These are phyloP conservation scores for Elaeis oleifera DNA, from an alignment of 202 grass and related monocot species.

Conservation along the genomic window DNA sequence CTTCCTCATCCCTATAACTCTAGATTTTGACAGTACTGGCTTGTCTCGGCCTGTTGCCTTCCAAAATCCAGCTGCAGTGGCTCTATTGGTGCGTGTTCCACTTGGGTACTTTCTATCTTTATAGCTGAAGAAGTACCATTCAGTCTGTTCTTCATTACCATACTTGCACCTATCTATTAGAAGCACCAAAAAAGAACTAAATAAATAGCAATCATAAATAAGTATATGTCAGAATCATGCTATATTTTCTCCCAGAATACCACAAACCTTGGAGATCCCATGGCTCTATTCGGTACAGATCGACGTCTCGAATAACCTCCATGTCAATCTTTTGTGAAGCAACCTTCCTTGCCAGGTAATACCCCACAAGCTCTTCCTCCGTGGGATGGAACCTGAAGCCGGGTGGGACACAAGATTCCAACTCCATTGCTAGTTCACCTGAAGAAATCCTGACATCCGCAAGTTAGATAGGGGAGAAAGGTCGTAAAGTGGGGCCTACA, in stretches of 20 bases:
- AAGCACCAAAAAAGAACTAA: not conserved
- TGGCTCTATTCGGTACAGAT: slow-evolving; percentile 95
- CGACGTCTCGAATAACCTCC: slow-evolving; percentile 84
- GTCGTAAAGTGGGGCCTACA: not conserved
- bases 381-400: slow-evolving; percentile 98
- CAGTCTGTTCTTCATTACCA: slow-evolving; percentile 44
- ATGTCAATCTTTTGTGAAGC: slow-evolving; percentile 77
- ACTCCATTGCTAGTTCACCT: slow-evolving; percentile 23
- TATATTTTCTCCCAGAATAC: not conserved
- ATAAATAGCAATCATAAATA: not conserved
- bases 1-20: slow-evolving; percentile 15
- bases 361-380: slow-evolving; percentile 90
- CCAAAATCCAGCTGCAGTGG: slow-evolving; percentile 85
- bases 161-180: slow-evolving; percentile 52
- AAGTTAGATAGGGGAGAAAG: not conserved
- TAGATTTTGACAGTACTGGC: slow-evolving; percentile 39
- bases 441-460: not conserved
- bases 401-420: slow-evolving; percentile 60
- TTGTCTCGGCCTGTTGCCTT: slow-evolving; percentile 93
- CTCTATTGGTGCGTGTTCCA: slow-evolving; percentile 83
- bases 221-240: no score
- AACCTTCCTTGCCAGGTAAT: slow-evolving; percentile 88
- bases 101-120: slow-evolving; percentile 98
- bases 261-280: slow-evolving; percentile 87
- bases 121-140: slow-evolving; percentile 98